Evolutionary conservation across 2,329 filamentous ascomycete species (phyloP), one percentile per base, ranked within the genome.

Genomic region (Plenodomus biglobosus): DNA sequence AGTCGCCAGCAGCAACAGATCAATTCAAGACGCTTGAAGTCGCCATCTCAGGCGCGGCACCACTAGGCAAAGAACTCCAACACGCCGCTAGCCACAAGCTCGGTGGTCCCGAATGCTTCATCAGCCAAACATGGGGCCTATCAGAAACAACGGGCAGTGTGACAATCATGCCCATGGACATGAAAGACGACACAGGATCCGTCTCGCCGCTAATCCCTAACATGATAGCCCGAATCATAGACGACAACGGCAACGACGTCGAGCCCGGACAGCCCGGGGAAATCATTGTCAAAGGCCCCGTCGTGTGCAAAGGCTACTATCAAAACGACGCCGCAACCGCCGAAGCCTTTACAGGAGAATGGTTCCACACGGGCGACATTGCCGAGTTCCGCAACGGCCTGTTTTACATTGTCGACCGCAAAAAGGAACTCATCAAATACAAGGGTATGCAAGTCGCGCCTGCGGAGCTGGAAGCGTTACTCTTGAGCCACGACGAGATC

Each of bases 51-150:
- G 83, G 82, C 1, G 82, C 81, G 0, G 83, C 83, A 2, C 81
- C 83, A 0, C 70, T 86, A 49, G 79, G 79, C 1, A 72, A 72
- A 15, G 79, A 82, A 1, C 62, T 84, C 1, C 82, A 85, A 58
- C 52, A 70, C 7, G 76, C 75, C 0, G 81, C 78, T 0, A 75
- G 74, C 48, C 68, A 64, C 48, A 84, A 80, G 62, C 62, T 85
- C 10, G 76, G 73, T 8, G 76, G 71, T 0, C 72, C 73, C 1
- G 63, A 68, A 11, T 74, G 72, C 11, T 65, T 70, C 11, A 68
- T 85, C 15, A 66, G 65, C 0, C 82, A 84, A 67, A 80, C 78
- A 0, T 85, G 80, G 80, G 82, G 83, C 0, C 61, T 84, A 35
- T 83, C 78, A 38, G 83, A 85, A 66, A 82, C 80, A 6, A 72